Evolutionary conservation across 1,139 yeast genomes (phyloP).

Genomic region (Neolecta irregularis): DNA sequence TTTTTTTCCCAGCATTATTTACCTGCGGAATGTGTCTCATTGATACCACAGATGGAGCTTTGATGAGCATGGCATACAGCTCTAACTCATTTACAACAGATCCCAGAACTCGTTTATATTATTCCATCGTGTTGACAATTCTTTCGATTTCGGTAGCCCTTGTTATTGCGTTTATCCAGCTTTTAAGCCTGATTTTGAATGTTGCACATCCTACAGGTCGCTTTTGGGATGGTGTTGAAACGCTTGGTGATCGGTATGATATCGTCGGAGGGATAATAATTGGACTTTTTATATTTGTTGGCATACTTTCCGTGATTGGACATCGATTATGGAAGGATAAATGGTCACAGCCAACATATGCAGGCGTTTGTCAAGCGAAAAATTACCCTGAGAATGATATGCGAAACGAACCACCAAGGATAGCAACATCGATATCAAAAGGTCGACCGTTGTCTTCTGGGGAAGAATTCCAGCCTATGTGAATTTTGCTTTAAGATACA

Average conservation of each 20-base stretch:
- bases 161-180: conserved; percentile 11
- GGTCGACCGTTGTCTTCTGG: too few relatives aligned
- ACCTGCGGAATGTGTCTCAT: conserved; percentile 12
- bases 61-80: conserved; percentile 10
- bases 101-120: conserved; percentile 6
- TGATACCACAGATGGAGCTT: conserved; percentile 12
- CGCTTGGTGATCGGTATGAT: conserved; percentile 10
- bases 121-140: conserved; percentile 9
- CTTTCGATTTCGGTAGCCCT: conserved; percentile 11
- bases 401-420: too few relatives aligned
- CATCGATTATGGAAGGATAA: too few relatives aligned
- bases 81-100: conserved; percentile 3
- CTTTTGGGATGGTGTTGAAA: conserved; percentile 11
- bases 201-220: conserved; percentile 5
- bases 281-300: conserved; percentile 9
- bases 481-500: too few relatives aligned
- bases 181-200: conserved; percentile 9
- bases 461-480: too few relatives aligned
- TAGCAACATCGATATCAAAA: too few relatives aligned
- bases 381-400: too few relatives aligned
- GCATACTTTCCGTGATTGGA: too few relatives aligned
- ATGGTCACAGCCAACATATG: too few relatives aligned
- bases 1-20: conserved; percentile 11
- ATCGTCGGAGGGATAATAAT: conserved; percentile 11
- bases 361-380: too few relatives aligned